Evolutionary conservation across 495 filamentous ascomycete genomes (phyloP).

Genomic region (Talaromyces wortmannii): DNA sequence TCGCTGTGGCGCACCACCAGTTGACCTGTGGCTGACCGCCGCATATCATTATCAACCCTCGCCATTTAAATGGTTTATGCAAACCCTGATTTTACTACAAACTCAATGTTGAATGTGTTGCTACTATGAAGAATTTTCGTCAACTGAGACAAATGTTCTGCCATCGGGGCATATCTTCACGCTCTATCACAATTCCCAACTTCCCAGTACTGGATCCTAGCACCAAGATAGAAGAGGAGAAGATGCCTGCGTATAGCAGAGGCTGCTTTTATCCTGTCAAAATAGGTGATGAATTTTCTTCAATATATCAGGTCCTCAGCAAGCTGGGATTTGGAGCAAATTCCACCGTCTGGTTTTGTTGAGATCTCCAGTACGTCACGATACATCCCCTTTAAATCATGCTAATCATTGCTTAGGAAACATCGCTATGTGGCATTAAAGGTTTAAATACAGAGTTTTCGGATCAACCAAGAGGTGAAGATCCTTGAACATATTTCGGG

Average conservation of each 20-base stretch:
- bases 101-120: too few species aligned
- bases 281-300: slow-evolving; percentile 35
- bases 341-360: slow-evolving; percentile 45
- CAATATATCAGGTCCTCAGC: slow-evolving; percentile 39
- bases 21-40: too few species aligned
- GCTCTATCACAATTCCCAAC: too few species aligned
- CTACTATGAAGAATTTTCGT: too few species aligned
- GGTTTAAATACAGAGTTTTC: slow-evolving; percentile 14
- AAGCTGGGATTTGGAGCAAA: slow-evolving; percentile 45
- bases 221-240: slow-evolving; percentile 36
- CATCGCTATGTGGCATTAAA: slow-evolving; percentile 31
- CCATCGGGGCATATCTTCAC: too few species aligned
- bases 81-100: too few species aligned
- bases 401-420: slow-evolving; percentile 11
- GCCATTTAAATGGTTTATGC: too few species aligned
- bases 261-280: slow-evolving; percentile 37
- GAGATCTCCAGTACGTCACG: slow-evolving; percentile 33
- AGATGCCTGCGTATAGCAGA: slow-evolving; percentile 26
- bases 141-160: too few species aligned
- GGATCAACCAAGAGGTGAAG: slow-evolving; percentile 18
- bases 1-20: too few species aligned
- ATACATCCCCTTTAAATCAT: too few species aligned
- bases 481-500: slow-evolving; percentile 23
- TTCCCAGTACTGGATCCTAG: too few species aligned
- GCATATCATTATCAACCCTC: too few species aligned